Conservation (phyloP, 2,329 filamentous ascomycete genomes). For the Xylariales sp. region DNA sequence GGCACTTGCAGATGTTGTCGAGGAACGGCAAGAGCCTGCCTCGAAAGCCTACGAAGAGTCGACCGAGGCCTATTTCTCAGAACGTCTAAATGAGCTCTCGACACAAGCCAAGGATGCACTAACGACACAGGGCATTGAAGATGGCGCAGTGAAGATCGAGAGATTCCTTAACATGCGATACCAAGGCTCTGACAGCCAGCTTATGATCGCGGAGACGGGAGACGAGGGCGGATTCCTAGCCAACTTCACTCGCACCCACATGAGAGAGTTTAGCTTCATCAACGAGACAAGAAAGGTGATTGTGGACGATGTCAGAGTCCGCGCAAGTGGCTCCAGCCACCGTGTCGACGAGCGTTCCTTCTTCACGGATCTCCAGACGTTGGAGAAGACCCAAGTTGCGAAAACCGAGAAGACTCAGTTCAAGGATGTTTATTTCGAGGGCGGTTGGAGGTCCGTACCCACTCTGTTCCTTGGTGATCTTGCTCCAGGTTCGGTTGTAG, state of each 20-base stretch:
- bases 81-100: background rate
- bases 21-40: constrained; percentile 61
- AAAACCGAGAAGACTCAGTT: background rate
- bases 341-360: background rate
- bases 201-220: constrained; percentile 8
- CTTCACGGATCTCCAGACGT: background rate
- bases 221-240: constrained; percentile 50
- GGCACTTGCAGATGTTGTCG: constrained; percentile 68
- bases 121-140: constrained; percentile 30
- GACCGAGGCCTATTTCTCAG: constrained; percentile 35
- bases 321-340: constrained; percentile 6
- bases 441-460: background rate
- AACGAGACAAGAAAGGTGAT: constrained; percentile 2
- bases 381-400: background rate
- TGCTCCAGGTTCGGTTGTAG: background rate
- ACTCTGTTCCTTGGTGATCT: background rate
- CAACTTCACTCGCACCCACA: constrained; percentile 63
- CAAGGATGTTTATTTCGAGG: constrained; percentile 2
- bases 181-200: constrained; percentile 7
- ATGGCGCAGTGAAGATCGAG: background rate
- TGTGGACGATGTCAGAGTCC: constrained; percentile 8
- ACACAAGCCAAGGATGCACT: background rate
- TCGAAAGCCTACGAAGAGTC: constrained; percentile 38
- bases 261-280: constrained; percentile 65
- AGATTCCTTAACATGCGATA: constrained; percentile 8